phyloP scores from a whole-genome alignment of 2,329 filamentous ascomycete genomes.

The Beauveria scarabaeidicola region DNA sequence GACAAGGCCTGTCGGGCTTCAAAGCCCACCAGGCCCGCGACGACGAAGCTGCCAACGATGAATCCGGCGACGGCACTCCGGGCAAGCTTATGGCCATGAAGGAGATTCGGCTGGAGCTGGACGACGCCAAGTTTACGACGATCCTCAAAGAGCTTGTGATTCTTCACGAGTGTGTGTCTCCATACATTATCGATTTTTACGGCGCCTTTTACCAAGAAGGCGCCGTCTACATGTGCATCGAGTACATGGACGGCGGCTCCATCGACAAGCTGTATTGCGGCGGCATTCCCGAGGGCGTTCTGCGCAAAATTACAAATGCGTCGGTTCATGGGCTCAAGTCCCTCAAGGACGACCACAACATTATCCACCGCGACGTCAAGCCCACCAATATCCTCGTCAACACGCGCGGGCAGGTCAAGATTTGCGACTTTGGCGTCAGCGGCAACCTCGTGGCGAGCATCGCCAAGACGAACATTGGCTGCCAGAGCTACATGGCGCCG shows the following conservation, averaged over 20 bases:
- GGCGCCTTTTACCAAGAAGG: conserved; percentile 98
- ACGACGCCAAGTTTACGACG: conserved; percentile 92
- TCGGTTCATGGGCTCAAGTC: conserved; percentile 88
- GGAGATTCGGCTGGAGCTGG: conserved; percentile 88
- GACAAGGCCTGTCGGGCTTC: conserved; percentile 45
- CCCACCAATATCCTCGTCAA: conserved; percentile 98
- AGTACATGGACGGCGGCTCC: conserved; percentile 97
- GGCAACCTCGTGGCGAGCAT: conserved; percentile 96
- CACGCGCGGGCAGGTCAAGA: conserved; percentile 84
- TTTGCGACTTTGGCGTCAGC: conserved; percentile 96
- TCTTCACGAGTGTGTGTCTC: conserved; percentile 86
- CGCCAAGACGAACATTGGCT: conserved; percentile 97
- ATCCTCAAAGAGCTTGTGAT: conserved; percentile 98
- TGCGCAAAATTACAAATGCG: conserved; percentile 83
- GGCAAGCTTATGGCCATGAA: conserved; percentile 98
- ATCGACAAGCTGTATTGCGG: conserved; percentile 92
- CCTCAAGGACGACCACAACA: conserved; percentile 96
- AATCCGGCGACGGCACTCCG: conserved; percentile 38
- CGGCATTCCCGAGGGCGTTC: conserved; percentile 78
- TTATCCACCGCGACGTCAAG: conserved; percentile 97
- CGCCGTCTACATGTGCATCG: conserved; percentile 97
- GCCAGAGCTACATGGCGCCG: conserved; percentile 98
- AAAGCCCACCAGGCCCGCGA: conserved; percentile 27
- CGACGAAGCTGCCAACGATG: conserved; percentile 23
- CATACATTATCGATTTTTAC: conserved; percentile 98